Base-by-base conservation (phyloP, 768 basidiomycete genomes). In the Pisolithus tinctorius region DNA sequence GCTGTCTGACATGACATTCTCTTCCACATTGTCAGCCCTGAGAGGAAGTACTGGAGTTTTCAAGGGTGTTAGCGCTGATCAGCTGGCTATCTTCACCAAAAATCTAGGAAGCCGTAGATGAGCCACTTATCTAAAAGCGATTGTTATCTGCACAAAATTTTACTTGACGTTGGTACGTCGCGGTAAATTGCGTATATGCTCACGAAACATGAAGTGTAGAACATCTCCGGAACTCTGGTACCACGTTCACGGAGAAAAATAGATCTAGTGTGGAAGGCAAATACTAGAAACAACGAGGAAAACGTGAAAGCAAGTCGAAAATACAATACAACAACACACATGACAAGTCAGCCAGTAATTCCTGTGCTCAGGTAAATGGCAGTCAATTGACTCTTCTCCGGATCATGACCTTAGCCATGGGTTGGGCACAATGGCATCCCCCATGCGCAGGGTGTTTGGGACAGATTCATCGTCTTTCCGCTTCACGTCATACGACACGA, bases 31-130 rank as follows among this genome's bases (percentile, higher is more conserved):
- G 0, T 93, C 93, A 1, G 72, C 86, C n/a, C n/a, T 0, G 86
- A 93, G 66, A 81, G 91, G 46, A 95, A 96, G 69, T 91, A 86
- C 61, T 94, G 91, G 87, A 94, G 93, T n/a, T 95, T 98, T 71
- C 85, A 86, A 58, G 79, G 81, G 83, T 36, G 77, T 90, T 27
- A 72, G 77, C 14, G 68, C 80, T 16, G 69, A 78, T 41, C 85
- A 81, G 49, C 74, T 95, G 58, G 86, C 90, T 0, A 84, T 20
- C 31, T 93, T 98, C 66, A 94, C 90, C 17, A 86, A 86, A 60
- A 93, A 96, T 65, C 89, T 96, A 61, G 93, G 88, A 84, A 93
- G 36, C 85, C 86, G 36, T 95, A 94, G 91, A 94, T 95, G 52
- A 95, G 95, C 64, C 93, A 98, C 66, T 76, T 99, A 20, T 88